These are phyloP conservation scores for Macrotyloma uniflorum DNA, from an alignment of 306 rosid species.

Conservation along the genomic window DNA sequence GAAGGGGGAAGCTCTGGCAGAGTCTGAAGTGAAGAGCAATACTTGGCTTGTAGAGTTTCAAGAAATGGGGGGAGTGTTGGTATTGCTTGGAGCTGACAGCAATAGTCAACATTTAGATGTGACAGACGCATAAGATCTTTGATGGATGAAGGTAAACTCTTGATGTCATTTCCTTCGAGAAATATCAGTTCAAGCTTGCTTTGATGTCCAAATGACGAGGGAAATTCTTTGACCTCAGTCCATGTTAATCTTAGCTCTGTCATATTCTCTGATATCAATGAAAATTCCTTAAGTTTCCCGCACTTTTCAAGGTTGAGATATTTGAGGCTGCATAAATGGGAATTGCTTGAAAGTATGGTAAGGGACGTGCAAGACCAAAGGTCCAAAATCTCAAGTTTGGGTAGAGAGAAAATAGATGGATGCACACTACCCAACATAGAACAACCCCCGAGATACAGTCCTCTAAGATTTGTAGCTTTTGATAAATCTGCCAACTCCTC, in stretches of 20 bases:
- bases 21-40: too few relatives aligned
- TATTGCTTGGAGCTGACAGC: neutral
- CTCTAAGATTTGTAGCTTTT: neutral
- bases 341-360: neutral
- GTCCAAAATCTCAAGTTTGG: neutral
- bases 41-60: too few relatives aligned
- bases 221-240: too few relatives aligned
- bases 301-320: neutral
- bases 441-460: neutral
- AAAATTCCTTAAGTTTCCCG: neutral
- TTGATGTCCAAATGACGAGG: neutral
- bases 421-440: neutral
- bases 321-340: neutral
- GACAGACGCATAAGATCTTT: neutral
- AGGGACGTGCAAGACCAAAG: fast-evolving
- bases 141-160: neutral
- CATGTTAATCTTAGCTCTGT: neutral
- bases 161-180: neutral
- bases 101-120: neutral
- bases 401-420: neutral
- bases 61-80: too few relatives aligned
- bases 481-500: neutral
- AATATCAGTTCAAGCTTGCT: neutral
- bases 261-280: neutral
- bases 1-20: too few relatives aligned